phyloP scores from a whole-genome alignment of 495 filamentous ascomycete genomes.

The Daldinia decipiens region DNA sequence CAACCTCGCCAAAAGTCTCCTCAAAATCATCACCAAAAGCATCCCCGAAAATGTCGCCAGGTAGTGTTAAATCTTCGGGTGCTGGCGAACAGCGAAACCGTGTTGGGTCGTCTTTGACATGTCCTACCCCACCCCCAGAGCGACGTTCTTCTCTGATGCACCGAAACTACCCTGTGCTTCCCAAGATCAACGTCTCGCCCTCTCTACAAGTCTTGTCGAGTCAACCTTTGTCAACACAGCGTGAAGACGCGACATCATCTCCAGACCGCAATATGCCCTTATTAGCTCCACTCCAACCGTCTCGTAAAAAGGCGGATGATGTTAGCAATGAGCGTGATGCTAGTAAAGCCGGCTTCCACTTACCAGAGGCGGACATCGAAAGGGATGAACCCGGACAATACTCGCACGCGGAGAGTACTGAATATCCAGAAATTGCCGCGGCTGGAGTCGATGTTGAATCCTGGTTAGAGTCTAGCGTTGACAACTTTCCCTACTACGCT shows the following conservation, averaged over 20 bases:
- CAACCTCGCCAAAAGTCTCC: not conserved
- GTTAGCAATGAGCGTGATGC: not conserved
- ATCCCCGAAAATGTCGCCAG: conserved; percentile 13
- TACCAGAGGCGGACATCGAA: not conserved
- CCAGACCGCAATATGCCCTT: conserved; percentile 11
- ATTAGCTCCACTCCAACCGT: conserved; percentile 3
- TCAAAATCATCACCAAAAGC: not conserved
- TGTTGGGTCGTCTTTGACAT: conserved; percentile 23
- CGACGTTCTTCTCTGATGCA: conserved; percentile 38
- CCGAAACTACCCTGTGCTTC: conserved; percentile 37
- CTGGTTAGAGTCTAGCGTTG: conserved; percentile 43
- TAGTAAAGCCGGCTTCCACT: conserved; percentile 4
- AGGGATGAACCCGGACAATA: conserved; percentile 5
- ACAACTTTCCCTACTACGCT: conserved; percentile 45
- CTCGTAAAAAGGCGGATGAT: conserved; percentile 1
- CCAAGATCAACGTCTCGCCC: conserved; percentile 38
- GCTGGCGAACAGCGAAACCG: conserved; percentile 11
- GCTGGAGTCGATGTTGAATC: conserved; percentile 43
- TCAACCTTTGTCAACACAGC: conserved; percentile 8
- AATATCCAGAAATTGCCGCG: conserved; percentile 36
- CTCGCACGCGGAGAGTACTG: conserved; percentile 7
- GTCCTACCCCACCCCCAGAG: conserved; percentile 31
- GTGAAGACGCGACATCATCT: not conserved
- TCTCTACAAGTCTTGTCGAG: conserved; percentile 14
- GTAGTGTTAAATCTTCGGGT: conserved; percentile 17